These are phyloP conservation scores for Emiliania huxleyi DNA, from an alignment of 78 protist species.

Conservation along the genomic window DNA sequence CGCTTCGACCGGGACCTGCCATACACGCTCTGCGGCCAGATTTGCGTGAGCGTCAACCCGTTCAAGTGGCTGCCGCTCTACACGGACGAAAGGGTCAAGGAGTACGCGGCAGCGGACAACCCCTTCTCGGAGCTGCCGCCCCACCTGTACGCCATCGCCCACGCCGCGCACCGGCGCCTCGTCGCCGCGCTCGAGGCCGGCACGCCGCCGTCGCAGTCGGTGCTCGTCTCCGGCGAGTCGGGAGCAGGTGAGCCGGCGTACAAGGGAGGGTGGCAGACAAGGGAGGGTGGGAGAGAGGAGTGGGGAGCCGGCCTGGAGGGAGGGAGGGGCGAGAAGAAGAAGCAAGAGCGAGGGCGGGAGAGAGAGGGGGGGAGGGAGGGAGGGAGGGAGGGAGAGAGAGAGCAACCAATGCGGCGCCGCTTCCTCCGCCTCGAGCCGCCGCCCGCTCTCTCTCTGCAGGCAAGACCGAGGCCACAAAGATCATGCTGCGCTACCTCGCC, in stretches of 20 bases:
- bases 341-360: too few species aligned
- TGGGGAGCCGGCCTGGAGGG: too few species aligned
- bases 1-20: background rate
- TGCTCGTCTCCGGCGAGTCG: conserved; percentile 80
- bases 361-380: too few species aligned
- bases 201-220: background rate
- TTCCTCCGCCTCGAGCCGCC: too few species aligned
- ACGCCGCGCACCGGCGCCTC: background rate
- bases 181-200: background rate
- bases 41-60: background rate
- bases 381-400: too few species aligned
- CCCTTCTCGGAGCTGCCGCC: background rate
- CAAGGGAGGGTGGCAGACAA: too few species aligned
- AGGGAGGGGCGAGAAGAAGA: too few species aligned
- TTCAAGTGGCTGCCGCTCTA: background rate
- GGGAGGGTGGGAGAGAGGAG: too few species aligned
- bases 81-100: background rate
- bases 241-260: too few species aligned
- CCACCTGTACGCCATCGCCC: background rate
- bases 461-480: conserved; percentile 88
- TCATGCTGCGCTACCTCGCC: conserved; percentile 73
- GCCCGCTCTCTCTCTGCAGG: too few species aligned
- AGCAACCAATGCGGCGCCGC: too few species aligned
- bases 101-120: background rate
- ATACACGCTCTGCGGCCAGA: background rate